Conservation (phyloP, 2,329 filamentous ascomycete genomes). For the Aspergillus ruber region DNA sequence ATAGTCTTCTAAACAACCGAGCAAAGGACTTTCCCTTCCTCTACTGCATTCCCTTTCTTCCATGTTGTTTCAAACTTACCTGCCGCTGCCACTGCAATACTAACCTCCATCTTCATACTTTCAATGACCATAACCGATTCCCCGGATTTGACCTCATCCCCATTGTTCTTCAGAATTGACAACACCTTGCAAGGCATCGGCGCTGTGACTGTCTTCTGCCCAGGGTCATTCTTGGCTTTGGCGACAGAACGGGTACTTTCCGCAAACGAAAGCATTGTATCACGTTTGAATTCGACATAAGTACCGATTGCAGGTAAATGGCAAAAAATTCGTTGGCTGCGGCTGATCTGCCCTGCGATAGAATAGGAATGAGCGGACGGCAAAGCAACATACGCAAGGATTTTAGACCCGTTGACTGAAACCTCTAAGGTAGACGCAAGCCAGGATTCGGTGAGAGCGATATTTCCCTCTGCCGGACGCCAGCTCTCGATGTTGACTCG, state of each 20-base stretch:
- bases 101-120: slow-evolving; percentile 42
- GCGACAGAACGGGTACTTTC: slow-evolving; percentile 15
- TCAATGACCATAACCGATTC: slow-evolving; percentile 32
- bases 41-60: slow-evolving; percentile 27
- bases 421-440: slow-evolving; percentile 11
- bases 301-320: slow-evolving; percentile 26
- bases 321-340: slow-evolving; percentile 15
- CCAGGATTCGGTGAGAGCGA: slow-evolving; percentile 5
- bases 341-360: slow-evolving; percentile 5
- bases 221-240: slow-evolving; percentile 4
- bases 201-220: slow-evolving; percentile 15
- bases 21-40: slow-evolving; percentile 27
- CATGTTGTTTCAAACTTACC: slow-evolving; percentile 23
- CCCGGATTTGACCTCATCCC: slow-evolving; percentile 24
- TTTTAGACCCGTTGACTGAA: slow-evolving; percentile 15
- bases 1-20: slow-evolving; percentile 10
- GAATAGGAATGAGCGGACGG: slow-evolving; percentile 4
- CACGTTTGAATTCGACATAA: slow-evolving; percentile 17
- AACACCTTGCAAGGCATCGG: slow-evolving; percentile 35
- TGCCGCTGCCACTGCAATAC: slow-evolving; percentile 18
- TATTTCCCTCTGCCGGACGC: slow-evolving; percentile 6
- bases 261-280: slow-evolving; percentile 23
- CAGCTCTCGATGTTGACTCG: slow-evolving; percentile 9
- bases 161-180: slow-evolving; percentile 24
- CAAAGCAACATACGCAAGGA: slow-evolving; percentile 14